phyloP scores from a whole-genome alignment of 345 rosid genomes.

The Lumnitzera littorea region DNA sequence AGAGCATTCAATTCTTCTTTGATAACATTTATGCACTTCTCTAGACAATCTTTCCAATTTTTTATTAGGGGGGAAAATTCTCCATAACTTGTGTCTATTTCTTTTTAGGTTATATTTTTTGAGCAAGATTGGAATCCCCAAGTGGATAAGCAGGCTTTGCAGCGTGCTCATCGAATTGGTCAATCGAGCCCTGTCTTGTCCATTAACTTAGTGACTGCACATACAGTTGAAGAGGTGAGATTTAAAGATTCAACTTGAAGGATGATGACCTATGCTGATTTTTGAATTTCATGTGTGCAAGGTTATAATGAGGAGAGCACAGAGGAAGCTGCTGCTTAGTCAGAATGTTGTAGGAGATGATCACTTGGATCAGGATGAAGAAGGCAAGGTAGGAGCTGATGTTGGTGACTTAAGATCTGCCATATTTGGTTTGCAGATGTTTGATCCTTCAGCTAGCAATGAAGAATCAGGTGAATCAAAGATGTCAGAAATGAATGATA shows the following conservation, averaged over 20 bases:
- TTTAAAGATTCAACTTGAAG: constrained; percentile 4
- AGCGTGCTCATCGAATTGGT: constrained; percentile 91
- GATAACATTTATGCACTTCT: too few relatives aligned
- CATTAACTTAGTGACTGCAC: constrained; percentile 65
- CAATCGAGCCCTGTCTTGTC: constrained; percentile 77
- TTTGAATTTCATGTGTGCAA: constrained; percentile 18
- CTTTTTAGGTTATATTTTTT: constrained; percentile 63
- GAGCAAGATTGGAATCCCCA: constrained; percentile 99
- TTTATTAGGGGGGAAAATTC: neutral
- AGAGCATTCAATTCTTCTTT: too few relatives aligned
- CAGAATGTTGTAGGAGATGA: constrained; percentile 61
- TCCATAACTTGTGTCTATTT: constrained; percentile 1
- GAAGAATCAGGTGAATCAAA: constrained; percentile 35
- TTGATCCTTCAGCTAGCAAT: constrained; percentile 43
- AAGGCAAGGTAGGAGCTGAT: constrained; percentile 38
- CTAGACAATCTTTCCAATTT: too few relatives aligned
- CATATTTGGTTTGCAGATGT: constrained; percentile 63
- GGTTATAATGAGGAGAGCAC: constrained; percentile 80
- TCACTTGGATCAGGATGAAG: constrained; percentile 28
- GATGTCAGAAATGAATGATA: constrained; percentile 42
- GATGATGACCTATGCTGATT: constrained; percentile 1
- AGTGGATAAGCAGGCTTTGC: constrained; percentile 90
- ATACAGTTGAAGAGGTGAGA: constrained; percentile 69
- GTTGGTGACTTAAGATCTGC: constrained; percentile 53
- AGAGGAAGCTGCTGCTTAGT: constrained; percentile 74